phyloP scores from a whole-genome alignment of 306 rosid genomes.

The Parietaria judaica region DNA sequence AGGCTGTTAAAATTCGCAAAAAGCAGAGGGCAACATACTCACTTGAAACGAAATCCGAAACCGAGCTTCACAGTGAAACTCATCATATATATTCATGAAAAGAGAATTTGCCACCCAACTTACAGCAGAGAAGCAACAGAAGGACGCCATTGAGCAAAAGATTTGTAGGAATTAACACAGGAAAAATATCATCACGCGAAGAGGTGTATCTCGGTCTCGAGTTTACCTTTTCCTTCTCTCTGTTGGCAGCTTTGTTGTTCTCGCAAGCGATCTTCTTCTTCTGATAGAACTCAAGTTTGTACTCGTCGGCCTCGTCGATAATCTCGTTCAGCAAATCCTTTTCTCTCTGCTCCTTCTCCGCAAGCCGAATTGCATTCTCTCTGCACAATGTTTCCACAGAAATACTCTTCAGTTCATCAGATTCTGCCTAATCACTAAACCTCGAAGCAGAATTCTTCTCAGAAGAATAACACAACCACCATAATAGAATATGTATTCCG shows the following conservation, averaged over 20 bases:
- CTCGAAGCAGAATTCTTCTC: neutral
- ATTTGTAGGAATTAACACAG: neutral
- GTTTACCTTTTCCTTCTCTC: conserved; percentile 42
- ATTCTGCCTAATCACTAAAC: neutral
- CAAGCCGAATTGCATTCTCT: conserved; percentile 31
- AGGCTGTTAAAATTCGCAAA: neutral
- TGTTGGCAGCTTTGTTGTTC: conserved; percentile 26
- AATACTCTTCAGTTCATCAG: neutral
- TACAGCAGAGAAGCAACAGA: no score
- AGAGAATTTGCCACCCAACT: no score
- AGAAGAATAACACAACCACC: neutral
- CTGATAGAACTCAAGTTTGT: conserved; percentile 32
- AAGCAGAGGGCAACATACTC: no score
- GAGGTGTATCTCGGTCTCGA: neutral
- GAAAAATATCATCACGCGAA: neutral
- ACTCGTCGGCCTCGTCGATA: conserved; percentile 31
- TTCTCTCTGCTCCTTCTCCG: conserved; percentile 36
- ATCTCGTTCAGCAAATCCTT: conserved; percentile 32
- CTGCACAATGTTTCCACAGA: conserved; percentile 10
- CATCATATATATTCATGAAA: no score
- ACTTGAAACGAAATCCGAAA: neutral
- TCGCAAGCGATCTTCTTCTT: conserved; percentile 28
- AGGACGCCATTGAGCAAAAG: neutral
- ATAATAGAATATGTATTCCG: neutral
- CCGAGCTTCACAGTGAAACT: neutral